Percentiles rank a stretch among this genome's conserved stretches.
Evolutionary conservation across 345 rosid species (phyloP).

Genomic region (Durio zibethinus): DNA sequence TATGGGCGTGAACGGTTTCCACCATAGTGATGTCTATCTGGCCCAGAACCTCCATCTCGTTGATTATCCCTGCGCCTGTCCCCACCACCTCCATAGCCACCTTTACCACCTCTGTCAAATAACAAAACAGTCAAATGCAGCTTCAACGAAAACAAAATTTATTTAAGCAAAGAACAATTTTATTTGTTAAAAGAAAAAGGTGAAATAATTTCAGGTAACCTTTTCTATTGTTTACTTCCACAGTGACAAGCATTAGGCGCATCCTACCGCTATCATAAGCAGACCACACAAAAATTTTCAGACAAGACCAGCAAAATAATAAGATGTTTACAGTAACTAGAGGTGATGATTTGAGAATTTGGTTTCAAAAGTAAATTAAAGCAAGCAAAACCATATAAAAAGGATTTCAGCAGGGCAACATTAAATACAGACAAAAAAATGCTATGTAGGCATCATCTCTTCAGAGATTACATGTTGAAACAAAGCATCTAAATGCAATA

Average conservation of each 20-base stretch:
- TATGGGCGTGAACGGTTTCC: constrained; percentile 96
- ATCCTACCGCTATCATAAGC: not conserved
- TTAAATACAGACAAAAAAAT: not conserved
- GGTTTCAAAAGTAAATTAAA: not conserved
- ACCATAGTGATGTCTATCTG: constrained; percentile 78
- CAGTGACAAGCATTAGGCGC: not conserved
- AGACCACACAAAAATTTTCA: not conserved
- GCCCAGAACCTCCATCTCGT: constrained; percentile 79
- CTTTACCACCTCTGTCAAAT: constrained; percentile 66
- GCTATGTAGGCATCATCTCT: not conserved
- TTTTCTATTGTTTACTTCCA: not conserved
- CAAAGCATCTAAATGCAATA: not conserved
- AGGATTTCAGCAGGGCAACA: not conserved
- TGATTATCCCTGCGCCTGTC: constrained; percentile 78
- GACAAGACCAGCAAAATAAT: not conserved
- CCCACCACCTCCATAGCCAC: constrained; percentile 84
- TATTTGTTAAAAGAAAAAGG: not conserved
- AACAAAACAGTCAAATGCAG: constrained; percentile 19
- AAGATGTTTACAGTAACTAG: not conserved
- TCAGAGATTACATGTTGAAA: not conserved
- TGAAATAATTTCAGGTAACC: not conserved
- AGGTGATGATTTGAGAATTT: not conserved
- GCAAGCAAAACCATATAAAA: not conserved
- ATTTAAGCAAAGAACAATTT: not conserved
- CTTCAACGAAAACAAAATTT: not conserved